Percentiles rank a stretch among this genome's conserved stretches.
phyloP scores from a whole-genome alignment of 164 flowering plant species.

The Macadamia tetraphylla region DNA sequence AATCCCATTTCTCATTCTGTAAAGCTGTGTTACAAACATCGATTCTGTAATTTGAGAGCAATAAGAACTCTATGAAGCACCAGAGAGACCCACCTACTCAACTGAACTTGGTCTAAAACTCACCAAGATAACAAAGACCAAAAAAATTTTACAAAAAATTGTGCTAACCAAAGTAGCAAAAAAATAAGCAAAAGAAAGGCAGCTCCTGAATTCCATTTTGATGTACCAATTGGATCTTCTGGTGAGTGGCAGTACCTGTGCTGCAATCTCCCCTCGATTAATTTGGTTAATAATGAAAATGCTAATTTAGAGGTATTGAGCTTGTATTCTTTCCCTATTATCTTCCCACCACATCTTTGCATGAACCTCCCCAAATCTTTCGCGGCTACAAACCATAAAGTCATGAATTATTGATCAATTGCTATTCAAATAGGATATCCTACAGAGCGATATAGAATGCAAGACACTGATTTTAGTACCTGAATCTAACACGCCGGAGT shows the following conservation, averaged over 20 bases:
- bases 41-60: not conserved
- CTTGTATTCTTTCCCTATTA: conserved; percentile 93
- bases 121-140: not conserved
- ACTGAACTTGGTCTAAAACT: not conserved
- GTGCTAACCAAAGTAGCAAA: conserved; percentile 3
- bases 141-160: conserved; percentile 9
- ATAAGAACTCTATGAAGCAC: not conserved
- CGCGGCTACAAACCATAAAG: conserved; percentile 59
- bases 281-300: not conserved
- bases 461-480: conserved; percentile 33
- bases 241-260: conserved; percentile 3
- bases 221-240: not conserved
- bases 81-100: not conserved
- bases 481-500: conserved; percentile 94
- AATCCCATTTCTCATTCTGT: not conserved
- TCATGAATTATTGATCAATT: not conserved
- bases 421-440: too few relatives aligned
- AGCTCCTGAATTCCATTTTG: not conserved
- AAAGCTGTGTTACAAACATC: not conserved
- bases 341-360: conserved; percentile 98
- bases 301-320: conserved; percentile 63
- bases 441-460: too few relatives aligned
- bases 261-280: not conserved
- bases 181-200: not conserved
- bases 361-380: conserved; percentile 79